Evolutionary conservation across 2,329 filamentous ascomycete species (phyloP), one percentile per base, ranked within the genome.

Genomic region (Coleophoma cylindrospora): DNA sequence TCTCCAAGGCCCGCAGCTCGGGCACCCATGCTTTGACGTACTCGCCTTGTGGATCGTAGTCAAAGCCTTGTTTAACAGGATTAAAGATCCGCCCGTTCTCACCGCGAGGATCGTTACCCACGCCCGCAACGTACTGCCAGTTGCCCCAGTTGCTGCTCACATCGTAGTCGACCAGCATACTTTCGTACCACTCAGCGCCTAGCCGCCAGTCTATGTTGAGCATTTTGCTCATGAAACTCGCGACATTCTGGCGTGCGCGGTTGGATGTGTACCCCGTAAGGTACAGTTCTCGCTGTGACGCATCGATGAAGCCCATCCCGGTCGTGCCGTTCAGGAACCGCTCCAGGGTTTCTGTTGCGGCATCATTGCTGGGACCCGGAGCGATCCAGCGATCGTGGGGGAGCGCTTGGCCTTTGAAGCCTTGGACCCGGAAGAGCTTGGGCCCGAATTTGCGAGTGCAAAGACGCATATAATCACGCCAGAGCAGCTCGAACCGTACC

Each of bases 151-250:
- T 91, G 52, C 77, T 86, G 13, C 79, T 81, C 0, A 87, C 76
- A 57, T 92, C 88, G 63, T 91, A 90, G 63, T 94, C 89, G 32
- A 85, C 73, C 3, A 91, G 74, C 61, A 87, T 71, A 62, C 77
- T 80, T 64, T 92, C 88, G 61, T 91, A 92, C 86, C 86, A 92
- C 64, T 91, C 88, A 0, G 87, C 89, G 0, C 88, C 89, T 13
- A 88, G 75, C 0, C 87, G 79, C 89, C 89, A 94, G 66, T 92
- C 88, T 19, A 92, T 82, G 1, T 76, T 75, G 3, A 91, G 71
- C 53, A 89, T 86, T 57, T 89, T 89, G 0, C 86, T 69, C 1
- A 91, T 70, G 63, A 89, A 92, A 14, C 76, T 85, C 0, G 87
- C 87, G 1, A 89, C 85, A 49, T 91, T 91, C 64, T 91, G 87